Evolutionary conservation across 805 yeast species (phyloP), one percentile per base, ranked within the genome.

Genomic region (Candida jianshihensis): DNA sequence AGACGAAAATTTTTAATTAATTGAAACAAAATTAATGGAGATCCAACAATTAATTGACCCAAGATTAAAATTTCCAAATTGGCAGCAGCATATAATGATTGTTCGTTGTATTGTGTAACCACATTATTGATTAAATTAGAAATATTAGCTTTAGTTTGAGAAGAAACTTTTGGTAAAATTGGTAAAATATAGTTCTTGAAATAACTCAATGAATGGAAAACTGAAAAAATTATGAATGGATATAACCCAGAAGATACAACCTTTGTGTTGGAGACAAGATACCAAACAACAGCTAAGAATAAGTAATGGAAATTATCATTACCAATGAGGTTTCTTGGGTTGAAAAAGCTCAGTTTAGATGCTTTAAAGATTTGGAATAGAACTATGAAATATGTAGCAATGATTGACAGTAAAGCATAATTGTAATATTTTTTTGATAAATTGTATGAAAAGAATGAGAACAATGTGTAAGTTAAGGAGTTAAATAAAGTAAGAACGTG

Each of bases 251-350:
- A 73, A 5, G 64, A 50, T 26, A 73, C 52, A 43, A 66, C 48
- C 59, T 53, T 45, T 57, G 60, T 47, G 53, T 64, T 46, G 46
- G 68, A 44, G 60, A 68, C 27, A 63, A 76, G 57, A 62, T 68
- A 57, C 52, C 56, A 62, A 51, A 60, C 48, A 51, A 63, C 26
- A 44, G 66, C 64, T 43, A 73, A 49, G 16, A 68, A 49, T 38
- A 81, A 65, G 54, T 81, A 81, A 43, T 79, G 85, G 38, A 74
- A 63, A 53, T 81, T 81, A 53, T 78, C 86, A 55, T 80, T 48
- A 5, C 51, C 48, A 14, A 47, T 42, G 6, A 64, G 40, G 30
- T 78, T 44, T 53, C 53, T 35, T 54, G 47, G 34, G 57, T 54
- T 46, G 43, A 59, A 35, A 34, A 46, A 30, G 39, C 52, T 47